A percentile compares a stretch with the other conserved stretches of the same genome.
These are phyloP conservation scores for Begonia loranthoides DNA, from an alignment of 306 rosid genomes.

Conservation along the genomic window DNA sequence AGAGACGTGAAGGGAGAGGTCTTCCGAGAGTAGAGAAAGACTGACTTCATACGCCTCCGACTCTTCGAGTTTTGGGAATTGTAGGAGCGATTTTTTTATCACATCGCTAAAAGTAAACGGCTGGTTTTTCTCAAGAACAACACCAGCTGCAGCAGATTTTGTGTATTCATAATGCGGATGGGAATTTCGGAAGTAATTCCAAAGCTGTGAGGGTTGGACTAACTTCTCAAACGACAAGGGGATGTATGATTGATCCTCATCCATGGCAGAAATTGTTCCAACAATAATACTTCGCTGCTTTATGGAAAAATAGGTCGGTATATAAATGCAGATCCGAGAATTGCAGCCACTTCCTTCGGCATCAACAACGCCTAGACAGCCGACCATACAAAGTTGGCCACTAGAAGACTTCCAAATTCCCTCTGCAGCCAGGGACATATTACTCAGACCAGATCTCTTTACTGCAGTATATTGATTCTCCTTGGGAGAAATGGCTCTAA, in stretches of 20 bases:
- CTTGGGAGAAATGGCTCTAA: slow-evolving; percentile 66
- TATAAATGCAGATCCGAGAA: slow-evolving; percentile 62
- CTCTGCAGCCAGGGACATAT: slow-evolving; percentile 65
- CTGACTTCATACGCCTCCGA: slow-evolving; percentile 39
- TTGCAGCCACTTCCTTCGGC: slow-evolving; percentile 39
- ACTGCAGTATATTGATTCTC: slow-evolving; percentile 49
- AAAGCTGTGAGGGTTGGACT: slow-evolving; percentile 49
- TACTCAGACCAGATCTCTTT: slow-evolving; percentile 59
- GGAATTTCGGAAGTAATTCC: slow-evolving; percentile 59
- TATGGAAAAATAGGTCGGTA: slow-evolving; percentile 61
- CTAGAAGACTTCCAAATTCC: slow-evolving; percentile 84
- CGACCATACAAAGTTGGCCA: slow-evolving; percentile 96
- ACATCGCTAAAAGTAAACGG: slow-evolving; percentile 56
- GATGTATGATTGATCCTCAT: slow-evolving; percentile 28
- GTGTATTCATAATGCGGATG: slow-evolving; percentile 59
- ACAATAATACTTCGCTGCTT: slow-evolving; percentile 52
- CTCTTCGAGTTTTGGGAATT: slow-evolving; percentile 78
- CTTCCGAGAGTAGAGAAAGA: slow-evolving; percentile 71
- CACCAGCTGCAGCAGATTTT: slow-evolving; percentile 35
- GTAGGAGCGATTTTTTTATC: slow-evolving; percentile 61
- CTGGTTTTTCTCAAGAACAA: slow-evolving; percentile 46
- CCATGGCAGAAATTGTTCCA: slow-evolving; percentile 56
- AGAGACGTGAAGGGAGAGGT: slow-evolving; percentile 49
- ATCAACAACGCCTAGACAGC: slow-evolving; percentile 53
- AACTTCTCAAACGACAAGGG: slow-evolving; percentile 74